phyloP scores from a whole-genome alignment of 305 asterid genomes.

The Solanum hybrid region DNA sequence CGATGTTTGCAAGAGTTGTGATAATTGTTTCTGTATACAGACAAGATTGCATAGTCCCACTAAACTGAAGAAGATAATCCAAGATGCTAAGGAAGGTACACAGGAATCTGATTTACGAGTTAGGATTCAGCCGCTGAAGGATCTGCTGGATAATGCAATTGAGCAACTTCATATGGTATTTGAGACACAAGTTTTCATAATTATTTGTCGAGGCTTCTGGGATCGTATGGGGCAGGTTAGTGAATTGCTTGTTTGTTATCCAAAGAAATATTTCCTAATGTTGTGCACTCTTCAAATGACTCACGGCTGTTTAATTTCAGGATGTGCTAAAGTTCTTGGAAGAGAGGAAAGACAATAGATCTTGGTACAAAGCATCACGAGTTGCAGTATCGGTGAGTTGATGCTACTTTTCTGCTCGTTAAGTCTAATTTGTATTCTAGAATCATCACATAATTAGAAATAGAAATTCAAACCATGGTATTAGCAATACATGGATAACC shows the following conservation, averaged over 20 bases:
- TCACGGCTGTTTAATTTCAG: conserved; percentile 26
- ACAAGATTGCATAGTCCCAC: conserved; percentile 72
- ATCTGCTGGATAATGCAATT: conserved; percentile 44
- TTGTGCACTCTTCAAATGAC: background rate
- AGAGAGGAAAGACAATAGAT: conserved; percentile 60
- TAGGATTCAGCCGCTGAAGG: conserved; percentile 76
- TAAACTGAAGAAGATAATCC: conserved; percentile 73
- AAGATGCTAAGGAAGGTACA: conserved; percentile 62
- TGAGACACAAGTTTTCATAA: conserved; percentile 67
- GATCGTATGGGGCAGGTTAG: conserved; percentile 96
- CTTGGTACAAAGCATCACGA: conserved; percentile 79
- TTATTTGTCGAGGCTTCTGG: conserved; percentile 77
- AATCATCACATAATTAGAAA: background rate
- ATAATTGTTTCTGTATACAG: conserved; percentile 25
- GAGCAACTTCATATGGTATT: conserved; percentile 56
- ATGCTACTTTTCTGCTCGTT: background rate
- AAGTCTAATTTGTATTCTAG: background rate
- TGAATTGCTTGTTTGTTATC: background rate
- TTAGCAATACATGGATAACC: background rate
- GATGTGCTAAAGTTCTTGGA: conserved; percentile 66
- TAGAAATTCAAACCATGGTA: background rate
- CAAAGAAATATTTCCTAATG: background rate
- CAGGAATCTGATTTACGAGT: conserved; percentile 55
- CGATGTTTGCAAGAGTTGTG: background rate
- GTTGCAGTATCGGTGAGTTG: conserved; percentile 68